Conservation (phyloP, 257 asterid genomes). For the Orobanche coerulescens region DNA sequence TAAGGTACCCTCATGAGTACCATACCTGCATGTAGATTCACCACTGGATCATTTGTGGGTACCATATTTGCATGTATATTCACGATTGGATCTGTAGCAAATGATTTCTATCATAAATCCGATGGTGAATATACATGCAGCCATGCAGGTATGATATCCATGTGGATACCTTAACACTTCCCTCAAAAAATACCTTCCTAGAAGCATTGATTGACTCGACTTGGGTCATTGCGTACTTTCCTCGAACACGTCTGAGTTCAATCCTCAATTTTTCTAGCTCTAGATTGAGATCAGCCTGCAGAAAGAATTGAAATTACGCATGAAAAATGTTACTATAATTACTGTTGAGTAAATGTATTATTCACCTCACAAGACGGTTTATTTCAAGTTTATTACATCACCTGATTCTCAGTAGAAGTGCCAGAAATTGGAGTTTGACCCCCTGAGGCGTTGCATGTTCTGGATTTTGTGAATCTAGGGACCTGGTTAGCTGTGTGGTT, state of each 20-base stretch:
- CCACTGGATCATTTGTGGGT: too few species aligned
- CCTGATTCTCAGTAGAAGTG: conserved; percentile 42
- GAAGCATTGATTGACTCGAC: conserved; percentile 72
- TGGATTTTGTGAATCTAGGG: conserved; percentile 39
- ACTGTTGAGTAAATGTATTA: not conserved
- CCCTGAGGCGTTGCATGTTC: conserved; percentile 19
- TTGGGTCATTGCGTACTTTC: conserved; percentile 81
- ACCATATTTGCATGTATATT: too few species aligned
- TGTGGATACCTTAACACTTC: not conserved
- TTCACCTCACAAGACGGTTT: not conserved
- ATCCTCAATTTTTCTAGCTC: conserved; percentile 81
- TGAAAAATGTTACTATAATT: not conserved
- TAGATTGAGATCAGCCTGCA: conserved; percentile 48
- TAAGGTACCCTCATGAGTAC: too few species aligned
- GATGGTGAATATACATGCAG: too few species aligned
- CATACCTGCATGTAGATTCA: too few species aligned
- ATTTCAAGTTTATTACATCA: conserved; percentile 13
- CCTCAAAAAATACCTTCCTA: conserved; percentile 48
- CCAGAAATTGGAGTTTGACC: conserved; percentile 37
- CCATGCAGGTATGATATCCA: not conserved
- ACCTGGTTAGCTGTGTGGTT: conserved; percentile 15
- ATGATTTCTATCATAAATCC: too few species aligned
- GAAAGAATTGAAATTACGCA: conserved; percentile 10
- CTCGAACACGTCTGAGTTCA: conserved; percentile 69
- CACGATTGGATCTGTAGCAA: too few species aligned